Evolutionary conservation across 306 rosid species (phyloP), one percentile per base, ranked within the genome.

Genomic region (Fagus crenata): DNA sequence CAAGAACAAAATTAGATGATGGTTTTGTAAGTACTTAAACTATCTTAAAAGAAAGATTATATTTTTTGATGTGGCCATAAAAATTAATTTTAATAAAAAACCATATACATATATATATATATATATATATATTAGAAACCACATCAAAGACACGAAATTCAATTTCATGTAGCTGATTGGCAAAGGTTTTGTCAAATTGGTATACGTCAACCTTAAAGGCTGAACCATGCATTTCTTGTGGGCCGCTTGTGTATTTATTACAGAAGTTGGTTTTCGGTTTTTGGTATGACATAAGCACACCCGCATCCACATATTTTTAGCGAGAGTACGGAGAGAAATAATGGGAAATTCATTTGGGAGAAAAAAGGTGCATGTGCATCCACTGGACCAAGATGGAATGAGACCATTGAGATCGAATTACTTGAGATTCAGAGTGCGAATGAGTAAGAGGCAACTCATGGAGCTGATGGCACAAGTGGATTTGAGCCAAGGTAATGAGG

Each of bases 341-440:
- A 81, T 85, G 91, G 89, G 89, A 13, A 87, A 82, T n/a, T 81
- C 65, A 9, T 73, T 78, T 58, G 87, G 81, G 46, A 76, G 40
- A 59, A 69, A 28, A 51, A 15, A 51, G 49, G 18, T 41, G 46
- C 7, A 22, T 22, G 51, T 81, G 60, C 75, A 85, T 67, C 77
- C 84, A 13, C 18, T 71, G 39, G 73, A 75, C 43, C 60, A 40
- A 3, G 22, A 3, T 6, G 63, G 54, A 37, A 56, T 18, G 4
- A 41, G 8, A 6, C 33, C 68, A 28, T 35, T 22, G 28, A 22
- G 28, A 22, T 22, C 69, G 9, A 35, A 49, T 54, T 7, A 41
- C 13, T 14, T 58, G 76, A 85, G 78, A 43, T 42, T 83, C 31
- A 85, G 84, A 85, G 89, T 88, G 72, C 49, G 79, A 53, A 79